Conservation (phyloP, 2,329 filamentous ascomycete genomes). For the Pleurostoma richardsiae region DNA sequence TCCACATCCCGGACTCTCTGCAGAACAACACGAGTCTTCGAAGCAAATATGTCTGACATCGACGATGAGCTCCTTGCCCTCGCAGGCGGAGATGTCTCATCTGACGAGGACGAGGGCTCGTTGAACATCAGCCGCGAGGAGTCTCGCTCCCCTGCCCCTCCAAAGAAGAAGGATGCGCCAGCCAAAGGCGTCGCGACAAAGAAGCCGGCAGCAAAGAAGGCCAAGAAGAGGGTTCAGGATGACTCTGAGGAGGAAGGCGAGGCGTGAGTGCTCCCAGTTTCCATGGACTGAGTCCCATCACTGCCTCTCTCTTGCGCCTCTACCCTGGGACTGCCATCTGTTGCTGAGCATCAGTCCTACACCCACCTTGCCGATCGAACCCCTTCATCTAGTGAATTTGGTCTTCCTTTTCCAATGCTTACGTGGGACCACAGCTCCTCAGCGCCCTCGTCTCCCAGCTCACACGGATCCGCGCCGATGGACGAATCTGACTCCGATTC, state of each 20-base stretch:
- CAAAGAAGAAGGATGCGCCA: constrained; percentile 27
- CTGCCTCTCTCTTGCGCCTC: neutral
- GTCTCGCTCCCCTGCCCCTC: constrained; percentile 28
- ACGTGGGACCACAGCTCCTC: constrained; percentile 52
- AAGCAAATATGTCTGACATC: constrained; percentile 69
- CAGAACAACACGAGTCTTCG: no score
- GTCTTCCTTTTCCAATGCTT: no score
- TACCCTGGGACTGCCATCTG: neutral
- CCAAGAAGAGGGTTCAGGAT: constrained; percentile 46
- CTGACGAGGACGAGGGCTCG: constrained; percentile 51
- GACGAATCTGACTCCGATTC: constrained; percentile 82
- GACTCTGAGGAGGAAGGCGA: constrained; percentile 75
- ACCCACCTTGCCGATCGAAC: no score
- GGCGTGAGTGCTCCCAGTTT: constrained; percentile 55
- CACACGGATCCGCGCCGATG: constrained; percentile 80
- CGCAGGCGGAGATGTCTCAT: constrained; percentile 65
- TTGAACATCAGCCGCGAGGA: constrained; percentile 49
- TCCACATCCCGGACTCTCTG: no score
- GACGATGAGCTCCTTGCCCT: constrained; percentile 93
- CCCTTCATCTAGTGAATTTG: no score
- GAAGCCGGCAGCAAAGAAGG: constrained; percentile 35
- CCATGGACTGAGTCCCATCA: constrained; percentile 1
- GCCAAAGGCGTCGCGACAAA: constrained; percentile 26
- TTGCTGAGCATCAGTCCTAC: constrained; percentile 6
- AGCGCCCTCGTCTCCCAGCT: constrained; percentile 63